phyloP scores from a whole-genome alignment of 768 basidiomycete genomes.

The Mrakia gelida region DNA sequence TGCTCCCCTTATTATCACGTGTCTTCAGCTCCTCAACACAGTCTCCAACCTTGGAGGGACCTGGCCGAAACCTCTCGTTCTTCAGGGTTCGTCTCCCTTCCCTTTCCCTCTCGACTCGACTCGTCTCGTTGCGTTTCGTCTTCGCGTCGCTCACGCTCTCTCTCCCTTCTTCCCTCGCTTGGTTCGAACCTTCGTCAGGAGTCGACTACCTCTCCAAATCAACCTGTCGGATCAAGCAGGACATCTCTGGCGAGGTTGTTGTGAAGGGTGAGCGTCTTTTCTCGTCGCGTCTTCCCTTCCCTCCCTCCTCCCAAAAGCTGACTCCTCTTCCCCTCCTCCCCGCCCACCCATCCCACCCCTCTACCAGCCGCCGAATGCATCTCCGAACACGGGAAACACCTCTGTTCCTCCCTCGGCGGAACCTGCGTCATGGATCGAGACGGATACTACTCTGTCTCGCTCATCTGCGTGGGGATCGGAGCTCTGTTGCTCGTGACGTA shows the following conservation, averaged over 20 bases:
- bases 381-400: constrained; percentile 79
- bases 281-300: background rate
- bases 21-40: constrained; percentile 81
- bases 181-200: constrained; percentile 48
- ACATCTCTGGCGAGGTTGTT: constrained; percentile 41
- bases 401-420: constrained; percentile 70
- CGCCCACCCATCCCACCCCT: background rate
- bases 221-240: constrained; percentile 64
- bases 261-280: constrained; percentile 46
- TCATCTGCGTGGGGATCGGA: constrained; percentile 74
- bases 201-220: constrained; percentile 85
- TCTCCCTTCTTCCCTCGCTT: background rate
- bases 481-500: constrained; percentile 65
- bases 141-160: background rate
- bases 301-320: no score
- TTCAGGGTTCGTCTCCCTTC: constrained; percentile 61
- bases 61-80: constrained; percentile 88
- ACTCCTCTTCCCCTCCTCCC: background rate
- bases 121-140: no score
- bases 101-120: no score
- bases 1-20: no score
- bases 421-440: constrained; percentile 77
- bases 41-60: constrained; percentile 95
- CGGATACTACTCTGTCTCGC: constrained; percentile 84
- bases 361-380: constrained; percentile 75